Evolutionary conservation across 176 grass and related monocot genomes (phyloP), one percentile per base, ranked within the genome.

Genomic region (Themeda triandra): DNA sequence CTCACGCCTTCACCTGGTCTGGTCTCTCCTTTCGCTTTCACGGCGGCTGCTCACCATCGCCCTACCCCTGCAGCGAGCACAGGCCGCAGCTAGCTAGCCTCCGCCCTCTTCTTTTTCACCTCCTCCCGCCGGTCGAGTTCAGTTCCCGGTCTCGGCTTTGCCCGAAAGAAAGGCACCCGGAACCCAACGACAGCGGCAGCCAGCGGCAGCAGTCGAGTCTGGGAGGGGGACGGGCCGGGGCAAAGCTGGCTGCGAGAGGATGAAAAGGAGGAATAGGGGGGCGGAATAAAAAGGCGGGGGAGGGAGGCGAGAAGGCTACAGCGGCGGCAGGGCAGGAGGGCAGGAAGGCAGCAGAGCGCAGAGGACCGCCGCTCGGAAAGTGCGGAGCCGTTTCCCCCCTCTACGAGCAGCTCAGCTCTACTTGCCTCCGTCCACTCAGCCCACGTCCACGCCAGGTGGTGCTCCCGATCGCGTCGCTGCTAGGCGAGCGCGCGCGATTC

Each of bases 11-110:
- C 42, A 69, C 78, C 78, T 69, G 78, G 28, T 42, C 77, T 23
- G 27, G 41, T 8, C 49, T 79, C 75, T 66, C 94, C 87, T 89
- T 92, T 91, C 84, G 73, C 92, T 91, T 92, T 89, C 88, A 85
- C 82, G 79, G 80, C 71, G 51, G 51, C 19, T 56, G 19, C 56
- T 89, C 77, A 79, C 83, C 66, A 81, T 80, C 70, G 15, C 8
- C 46, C 28, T 51, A 42, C 78, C 29, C 48, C 30, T 31, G 31
- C 29, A 73, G 71, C 71, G 71, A 15, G 71, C 71, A 30, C 71
- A 73, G 71, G 71, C 71, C 25, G 42, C 42, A 51, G 71, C 39
- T 41, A 42, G 68, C 67, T 14, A 44, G 19, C 67, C 41, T 2
- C 69, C 5, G 2, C n/a, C n/a, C 6, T 35, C 25, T 19, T 59